These are phyloP conservation scores for Phytophthora vignae DNA, from an alignment of 352 stramenopile species.

Conservation along the genomic window DNA sequence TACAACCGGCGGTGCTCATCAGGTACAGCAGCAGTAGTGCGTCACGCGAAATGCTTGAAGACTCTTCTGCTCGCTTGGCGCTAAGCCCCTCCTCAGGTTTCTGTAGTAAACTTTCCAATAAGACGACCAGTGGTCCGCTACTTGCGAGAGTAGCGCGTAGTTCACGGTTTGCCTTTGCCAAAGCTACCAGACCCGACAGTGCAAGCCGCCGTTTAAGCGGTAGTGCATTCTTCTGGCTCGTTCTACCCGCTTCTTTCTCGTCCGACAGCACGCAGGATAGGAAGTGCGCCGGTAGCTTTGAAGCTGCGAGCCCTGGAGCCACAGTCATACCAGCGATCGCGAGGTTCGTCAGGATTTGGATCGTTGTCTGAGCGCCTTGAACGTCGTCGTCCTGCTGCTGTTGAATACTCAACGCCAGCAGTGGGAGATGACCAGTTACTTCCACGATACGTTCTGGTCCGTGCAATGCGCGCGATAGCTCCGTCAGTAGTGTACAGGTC, in stretches of 20 bases:
- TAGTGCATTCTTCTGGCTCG: conserved; percentile 12
- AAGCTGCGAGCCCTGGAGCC: conserved; percentile 35
- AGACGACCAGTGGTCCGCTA: conserved; percentile 35
- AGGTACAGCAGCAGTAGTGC: conserved; percentile 37
- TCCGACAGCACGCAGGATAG: conserved; percentile 43
- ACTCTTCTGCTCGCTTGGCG: conserved; percentile 1
- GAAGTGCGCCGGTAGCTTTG: conserved; percentile 62
- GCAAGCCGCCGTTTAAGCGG: conserved; percentile 30
- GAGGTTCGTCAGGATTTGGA: conserved; percentile 65
- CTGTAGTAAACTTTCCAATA: conserved; percentile 42
- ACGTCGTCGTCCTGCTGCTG: conserved; percentile 36
- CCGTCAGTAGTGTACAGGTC: conserved; percentile 52
- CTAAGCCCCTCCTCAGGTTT: not conserved
- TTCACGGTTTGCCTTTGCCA: conserved; percentile 48
- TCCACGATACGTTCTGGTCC: conserved; percentile 53
- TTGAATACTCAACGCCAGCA: conserved; percentile 54
- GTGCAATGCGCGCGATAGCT: conserved; percentile 45
- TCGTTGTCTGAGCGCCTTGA: conserved; percentile 36
- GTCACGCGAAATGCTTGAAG: conserved; percentile 22
- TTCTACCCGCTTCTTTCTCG: not conserved
- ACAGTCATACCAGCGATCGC: conserved; percentile 34
- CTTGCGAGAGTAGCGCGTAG: conserved; percentile 39
- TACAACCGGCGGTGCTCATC: conserved; percentile 30
- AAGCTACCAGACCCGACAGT: conserved; percentile 42
- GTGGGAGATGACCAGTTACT: conserved; percentile 39